Evolutionary conservation across 1,284 basidiomycete genomes (phyloP).

Genomic region (Agaricales sp.): DNA sequence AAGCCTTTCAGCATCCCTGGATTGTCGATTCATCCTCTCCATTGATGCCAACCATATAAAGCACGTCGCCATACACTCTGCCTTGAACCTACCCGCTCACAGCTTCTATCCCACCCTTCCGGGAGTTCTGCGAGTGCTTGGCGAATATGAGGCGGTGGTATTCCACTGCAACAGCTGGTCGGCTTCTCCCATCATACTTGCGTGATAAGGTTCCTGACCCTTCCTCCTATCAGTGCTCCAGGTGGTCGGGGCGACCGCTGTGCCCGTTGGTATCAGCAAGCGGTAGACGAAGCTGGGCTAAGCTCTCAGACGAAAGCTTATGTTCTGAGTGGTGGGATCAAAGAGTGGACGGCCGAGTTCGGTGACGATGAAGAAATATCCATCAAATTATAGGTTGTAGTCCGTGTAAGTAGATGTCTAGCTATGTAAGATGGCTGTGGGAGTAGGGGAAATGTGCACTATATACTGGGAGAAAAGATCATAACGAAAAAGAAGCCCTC

Average conservation of each 20-base stretch:
- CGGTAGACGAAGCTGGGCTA: background rate
- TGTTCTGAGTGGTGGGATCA: background rate
- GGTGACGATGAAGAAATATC: background rate
- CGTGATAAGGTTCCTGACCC: background rate
- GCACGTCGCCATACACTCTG: background rate
- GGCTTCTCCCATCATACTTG: background rate
- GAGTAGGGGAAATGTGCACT: too few relatives aligned
- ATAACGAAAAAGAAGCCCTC: too few relatives aligned
- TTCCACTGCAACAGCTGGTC: constrained; percentile 1
- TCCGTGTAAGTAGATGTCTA: too few relatives aligned
- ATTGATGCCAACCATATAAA: too few relatives aligned
- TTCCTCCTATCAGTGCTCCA: background rate
- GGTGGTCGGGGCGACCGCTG: constrained; percentile 1
- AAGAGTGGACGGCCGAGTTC: background rate
- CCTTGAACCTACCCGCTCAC: background rate
- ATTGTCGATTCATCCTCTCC: too few relatives aligned
- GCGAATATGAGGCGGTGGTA: background rate
- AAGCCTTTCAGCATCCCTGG: too few relatives aligned
- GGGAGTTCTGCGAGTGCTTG: background rate
- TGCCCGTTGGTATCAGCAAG: background rate
- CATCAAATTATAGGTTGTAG: background rate
- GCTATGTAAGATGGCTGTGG: too few relatives aligned
- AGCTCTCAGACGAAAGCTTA: background rate
- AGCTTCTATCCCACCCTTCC: background rate
- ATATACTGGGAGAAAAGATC: too few relatives aligned